These are phyloP conservation scores for Mycena latifolia DNA, from an alignment of 768 basidiomycete genomes.

Conservation along the genomic window DNA sequence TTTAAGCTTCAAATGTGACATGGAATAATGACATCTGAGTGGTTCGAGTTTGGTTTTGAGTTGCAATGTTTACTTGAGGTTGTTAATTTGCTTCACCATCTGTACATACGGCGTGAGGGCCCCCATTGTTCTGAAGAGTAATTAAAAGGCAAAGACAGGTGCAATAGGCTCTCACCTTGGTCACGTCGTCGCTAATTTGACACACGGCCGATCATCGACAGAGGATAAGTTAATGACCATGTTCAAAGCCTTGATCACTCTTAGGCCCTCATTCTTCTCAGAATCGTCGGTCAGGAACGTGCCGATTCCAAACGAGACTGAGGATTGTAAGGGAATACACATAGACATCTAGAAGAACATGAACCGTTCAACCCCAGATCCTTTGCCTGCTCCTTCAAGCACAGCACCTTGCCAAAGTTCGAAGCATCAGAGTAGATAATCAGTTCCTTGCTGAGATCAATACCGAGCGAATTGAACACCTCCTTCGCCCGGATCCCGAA, in stretches of 20 bases:
- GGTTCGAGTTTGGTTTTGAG: too few relatives aligned
- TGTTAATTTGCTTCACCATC: conserved; percentile 67
- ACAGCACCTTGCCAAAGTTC: conserved; percentile 76
- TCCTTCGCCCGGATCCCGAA: conserved; percentile 83
- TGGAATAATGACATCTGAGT: not conserved
- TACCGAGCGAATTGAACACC: conserved; percentile 77
- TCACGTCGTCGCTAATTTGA: conserved; percentile 96
- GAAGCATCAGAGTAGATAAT: conserved; percentile 91
- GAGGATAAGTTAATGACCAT: conserved; percentile 94
- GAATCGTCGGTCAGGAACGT: conserved; percentile 96
- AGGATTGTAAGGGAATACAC: conserved; percentile 11
- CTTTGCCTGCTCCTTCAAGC: conserved; percentile 77
- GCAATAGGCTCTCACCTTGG: conserved; percentile 62
- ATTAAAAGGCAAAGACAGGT: not conserved
- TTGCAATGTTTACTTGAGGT: conserved; percentile 39
- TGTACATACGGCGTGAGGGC: conserved; percentile 68
- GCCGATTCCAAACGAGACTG: conserved; percentile 94
- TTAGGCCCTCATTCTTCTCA: conserved; percentile 55
- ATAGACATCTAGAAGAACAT: conserved; percentile 21
- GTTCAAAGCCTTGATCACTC: conserved; percentile 86
- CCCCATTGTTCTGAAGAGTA: conserved; percentile 83
- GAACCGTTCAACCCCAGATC: conserved; percentile 78
- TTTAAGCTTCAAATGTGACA: conserved; percentile 27
- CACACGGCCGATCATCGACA: conserved; percentile 80
- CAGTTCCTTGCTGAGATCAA: conserved; percentile 72